Evolutionary conservation across 23 red algal genomes (phyloP).

Genomic region (Gracilaria domingensis): DNA sequence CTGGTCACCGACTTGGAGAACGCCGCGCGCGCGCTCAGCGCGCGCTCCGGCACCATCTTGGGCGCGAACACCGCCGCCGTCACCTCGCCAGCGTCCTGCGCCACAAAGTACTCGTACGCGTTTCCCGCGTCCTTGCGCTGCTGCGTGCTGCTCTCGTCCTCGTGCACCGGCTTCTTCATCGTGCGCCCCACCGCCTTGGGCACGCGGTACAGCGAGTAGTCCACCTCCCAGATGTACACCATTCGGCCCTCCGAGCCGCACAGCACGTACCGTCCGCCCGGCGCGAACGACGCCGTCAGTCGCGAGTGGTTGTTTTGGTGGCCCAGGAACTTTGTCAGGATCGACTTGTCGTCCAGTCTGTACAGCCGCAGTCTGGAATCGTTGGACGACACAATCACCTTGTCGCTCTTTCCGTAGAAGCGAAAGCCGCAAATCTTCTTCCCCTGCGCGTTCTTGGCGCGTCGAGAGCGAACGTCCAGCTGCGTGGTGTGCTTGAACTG

Average conservation of each 20-base stretch:
- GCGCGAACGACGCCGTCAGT: slow-evolving; percentile 69
- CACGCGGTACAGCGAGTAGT: slow-evolving; percentile 30
- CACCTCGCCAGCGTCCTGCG: slow-evolving; percentile 47
- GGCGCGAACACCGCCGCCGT: slow-evolving; percentile 73
- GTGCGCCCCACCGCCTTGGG: background rate
- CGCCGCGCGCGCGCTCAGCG: slow-evolving; percentile 33
- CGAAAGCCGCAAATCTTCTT: slow-evolving; percentile 78
- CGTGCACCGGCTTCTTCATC: slow-evolving; percentile 17
- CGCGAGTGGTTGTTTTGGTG: slow-evolving; percentile 75
- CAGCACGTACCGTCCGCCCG: slow-evolving; percentile 75
- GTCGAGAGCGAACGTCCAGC: slow-evolving; percentile 86
- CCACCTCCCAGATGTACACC: slow-evolving; percentile 89
- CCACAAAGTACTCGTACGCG: slow-evolving; percentile 50
- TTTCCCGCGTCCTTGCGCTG: slow-evolving; percentile 45
- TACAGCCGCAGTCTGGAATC: slow-evolving; percentile 91
- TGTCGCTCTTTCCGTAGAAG: slow-evolving; percentile 57
- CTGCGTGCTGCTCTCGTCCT: slow-evolving; percentile 18
- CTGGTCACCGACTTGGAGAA: slow-evolving; percentile 55
- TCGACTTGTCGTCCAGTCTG: slow-evolving; percentile 77
- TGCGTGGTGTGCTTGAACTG: slow-evolving; percentile 87
- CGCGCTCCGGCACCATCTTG: slow-evolving; percentile 44
- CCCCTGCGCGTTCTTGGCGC: slow-evolving; percentile 68
- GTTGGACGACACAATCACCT: slow-evolving; percentile 88
- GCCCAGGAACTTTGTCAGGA: slow-evolving; percentile 84
- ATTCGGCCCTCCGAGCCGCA: slow-evolving; percentile 76